Percentiles rank a stretch among this genome's conserved stretches.
Evolutionary conservation across 352 stramenopile genomes (phyloP).

Genomic region (Pythium coloratum): DNA sequence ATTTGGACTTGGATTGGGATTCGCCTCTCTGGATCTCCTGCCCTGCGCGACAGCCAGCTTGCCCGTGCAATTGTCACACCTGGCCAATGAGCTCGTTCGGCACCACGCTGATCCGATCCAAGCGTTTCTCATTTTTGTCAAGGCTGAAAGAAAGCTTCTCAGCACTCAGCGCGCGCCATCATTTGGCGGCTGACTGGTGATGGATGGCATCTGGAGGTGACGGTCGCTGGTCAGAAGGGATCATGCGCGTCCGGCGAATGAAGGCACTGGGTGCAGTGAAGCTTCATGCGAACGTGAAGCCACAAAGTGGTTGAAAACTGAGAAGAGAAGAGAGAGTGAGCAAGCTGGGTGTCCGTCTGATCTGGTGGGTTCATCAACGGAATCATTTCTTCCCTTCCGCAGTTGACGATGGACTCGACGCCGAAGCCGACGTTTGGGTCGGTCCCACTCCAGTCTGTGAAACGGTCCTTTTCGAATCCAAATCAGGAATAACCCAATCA

Average conservation of each 20-base stretch:
- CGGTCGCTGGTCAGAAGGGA: not conserved
- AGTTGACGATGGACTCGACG: not conserved
- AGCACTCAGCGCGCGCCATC: not conserved
- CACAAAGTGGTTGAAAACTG: not conserved
- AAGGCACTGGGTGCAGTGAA: not conserved
- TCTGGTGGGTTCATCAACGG: not conserved
- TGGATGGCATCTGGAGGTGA: slow-evolving; percentile 1
- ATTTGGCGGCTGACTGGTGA: slow-evolving; percentile 1
- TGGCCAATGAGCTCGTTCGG: not conserved
- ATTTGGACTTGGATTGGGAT: not conserved
- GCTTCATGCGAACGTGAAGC: not conserved
- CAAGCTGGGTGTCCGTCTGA: not conserved
- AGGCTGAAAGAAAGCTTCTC: not conserved
- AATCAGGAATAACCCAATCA: no score
- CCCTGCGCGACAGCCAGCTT: not conserved
- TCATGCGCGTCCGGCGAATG: not conserved
- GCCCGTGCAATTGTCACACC: not conserved
- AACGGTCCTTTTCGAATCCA: no score
- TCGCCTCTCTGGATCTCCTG: not conserved
- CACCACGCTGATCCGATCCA: not conserved
- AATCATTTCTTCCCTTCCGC: slow-evolving; percentile 4
- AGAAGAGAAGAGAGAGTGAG: no score
- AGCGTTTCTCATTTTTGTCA: not conserved
- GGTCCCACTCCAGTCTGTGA: slow-evolving; percentile 1
- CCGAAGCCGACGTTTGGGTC: no score